Percentiles rank a stretch among this genome's conserved stretches.
Conservation (phyloP, 345 rosid genomes). For the Hibiscus tridactylites region DNA sequence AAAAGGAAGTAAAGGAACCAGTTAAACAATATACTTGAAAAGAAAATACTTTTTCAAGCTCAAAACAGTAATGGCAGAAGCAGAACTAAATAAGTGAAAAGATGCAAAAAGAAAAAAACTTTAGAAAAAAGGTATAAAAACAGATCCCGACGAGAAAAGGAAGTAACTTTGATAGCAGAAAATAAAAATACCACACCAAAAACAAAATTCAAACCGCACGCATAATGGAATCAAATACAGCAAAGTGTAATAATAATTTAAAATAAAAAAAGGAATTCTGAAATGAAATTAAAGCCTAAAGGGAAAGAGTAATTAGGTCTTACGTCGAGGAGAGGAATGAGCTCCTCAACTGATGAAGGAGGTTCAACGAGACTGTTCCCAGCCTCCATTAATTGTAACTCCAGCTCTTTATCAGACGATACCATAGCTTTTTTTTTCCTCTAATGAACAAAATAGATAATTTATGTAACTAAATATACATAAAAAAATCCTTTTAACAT, state of each 20-base stretch:
- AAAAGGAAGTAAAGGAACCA: not conserved
- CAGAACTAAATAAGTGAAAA: not conserved
- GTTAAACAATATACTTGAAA: not conserved
- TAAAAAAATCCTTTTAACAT: conserved; percentile 21
- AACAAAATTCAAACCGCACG: no score
- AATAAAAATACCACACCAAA: no score
- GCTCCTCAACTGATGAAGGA: conserved; percentile 59
- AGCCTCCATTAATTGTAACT: conserved; percentile 60
- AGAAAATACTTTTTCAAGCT: not conserved
- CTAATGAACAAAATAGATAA: not conserved
- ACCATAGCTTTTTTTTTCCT: conserved; percentile 27
- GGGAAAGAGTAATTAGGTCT: conserved; percentile 13
- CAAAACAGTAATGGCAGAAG: not conserved
- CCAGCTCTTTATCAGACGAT: conserved; percentile 53
- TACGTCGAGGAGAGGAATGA: conserved; percentile 77
- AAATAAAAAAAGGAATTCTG: no score
- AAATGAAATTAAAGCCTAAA: no score
- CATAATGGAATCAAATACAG: no score
- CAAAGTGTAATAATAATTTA: no score
- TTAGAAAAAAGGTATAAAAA: not conserved
- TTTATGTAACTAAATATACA: not conserved
- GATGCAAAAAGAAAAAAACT: not conserved
- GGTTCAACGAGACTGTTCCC: conserved; percentile 59
- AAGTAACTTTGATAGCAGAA: no score
- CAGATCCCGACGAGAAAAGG: not conserved